A percentile compares a stretch with the other conserved stretches of the same genome.
Evolutionary conservation across 2,329 filamentous ascomycete species (phyloP).

Genomic region (Cercospora zeae-maydis): DNA sequence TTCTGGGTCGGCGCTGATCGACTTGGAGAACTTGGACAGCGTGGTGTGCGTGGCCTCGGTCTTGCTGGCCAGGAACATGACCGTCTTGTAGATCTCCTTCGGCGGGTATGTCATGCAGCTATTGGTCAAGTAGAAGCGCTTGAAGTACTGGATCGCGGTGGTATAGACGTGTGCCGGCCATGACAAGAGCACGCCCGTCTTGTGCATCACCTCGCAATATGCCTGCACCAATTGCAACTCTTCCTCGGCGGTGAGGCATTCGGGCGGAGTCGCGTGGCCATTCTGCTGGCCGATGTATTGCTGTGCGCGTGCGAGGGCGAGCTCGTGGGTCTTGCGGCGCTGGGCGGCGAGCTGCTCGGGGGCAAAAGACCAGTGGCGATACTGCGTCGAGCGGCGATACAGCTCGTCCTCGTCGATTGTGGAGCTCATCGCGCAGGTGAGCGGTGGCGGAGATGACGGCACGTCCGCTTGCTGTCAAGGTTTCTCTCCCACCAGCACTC

Average conservation of each 20-base stretch:
- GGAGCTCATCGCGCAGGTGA: slow-evolving; percentile 10
- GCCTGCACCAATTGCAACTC: slow-evolving; percentile 77
- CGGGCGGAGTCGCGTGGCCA: slow-evolving; percentile 40
- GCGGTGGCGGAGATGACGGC: not conserved
- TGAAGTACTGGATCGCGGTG: slow-evolving; percentile 84
- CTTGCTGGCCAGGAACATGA: slow-evolving; percentile 90
- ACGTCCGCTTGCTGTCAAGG: not conserved
- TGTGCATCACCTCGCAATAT: slow-evolving; percentile 57
- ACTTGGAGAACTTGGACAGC: slow-evolving; percentile 55
- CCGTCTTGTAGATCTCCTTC: slow-evolving; percentile 81
- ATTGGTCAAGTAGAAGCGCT: slow-evolving; percentile 93
- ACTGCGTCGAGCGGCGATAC: slow-evolving; percentile 88
- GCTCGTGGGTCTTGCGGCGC: slow-evolving; percentile 72
- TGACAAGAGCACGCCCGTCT: slow-evolving; percentile 56
- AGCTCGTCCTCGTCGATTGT: slow-evolving; percentile 79
- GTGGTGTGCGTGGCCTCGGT: slow-evolving; percentile 79
- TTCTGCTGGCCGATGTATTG: slow-evolving; percentile 44
- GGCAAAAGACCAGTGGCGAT: slow-evolving; percentile 87
- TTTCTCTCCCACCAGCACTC: not conserved
- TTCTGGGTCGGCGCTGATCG: slow-evolving; percentile 62
- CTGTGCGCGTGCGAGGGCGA: slow-evolving; percentile 67
- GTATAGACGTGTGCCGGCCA: slow-evolving; percentile 61
- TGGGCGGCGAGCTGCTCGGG: slow-evolving; percentile 66
- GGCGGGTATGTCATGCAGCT: slow-evolving; percentile 95
- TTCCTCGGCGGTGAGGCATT: slow-evolving; percentile 78